phyloP scores from a whole-genome alignment of 192 early-diverging fungal genomes.

The Geosiphon pyriformis region DNA sequence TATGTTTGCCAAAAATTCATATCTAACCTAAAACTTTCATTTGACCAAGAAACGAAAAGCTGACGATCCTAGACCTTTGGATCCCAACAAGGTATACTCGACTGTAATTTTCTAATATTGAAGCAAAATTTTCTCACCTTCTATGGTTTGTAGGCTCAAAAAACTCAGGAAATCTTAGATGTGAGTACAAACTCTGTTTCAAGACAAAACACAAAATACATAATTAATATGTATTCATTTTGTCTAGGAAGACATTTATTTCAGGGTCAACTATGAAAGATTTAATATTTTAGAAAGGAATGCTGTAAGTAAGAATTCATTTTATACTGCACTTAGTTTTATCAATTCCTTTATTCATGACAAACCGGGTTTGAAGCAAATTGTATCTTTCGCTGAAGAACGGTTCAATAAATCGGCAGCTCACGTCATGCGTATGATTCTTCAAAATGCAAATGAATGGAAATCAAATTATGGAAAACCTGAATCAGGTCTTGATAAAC shows the following conservation, averaged over 20 bases:
- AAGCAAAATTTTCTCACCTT: not conserved
- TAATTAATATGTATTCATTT: not conserved
- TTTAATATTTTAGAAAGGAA: conserved; percentile 17
- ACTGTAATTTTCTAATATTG: not conserved
- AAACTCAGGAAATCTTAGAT: conserved; percentile 6
- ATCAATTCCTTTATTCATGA: not conserved
- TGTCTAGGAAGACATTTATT: conserved; percentile 16
- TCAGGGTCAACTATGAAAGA: conserved; percentile 17
- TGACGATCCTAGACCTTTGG: not conserved
- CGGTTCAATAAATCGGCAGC: conserved; percentile 62
- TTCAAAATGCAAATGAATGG: conserved; percentile 52
- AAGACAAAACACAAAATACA: not conserved
- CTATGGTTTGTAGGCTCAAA: conserved; percentile 1
- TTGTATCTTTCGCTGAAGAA: conserved; percentile 52
- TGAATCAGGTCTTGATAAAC: conserved; percentile 26
- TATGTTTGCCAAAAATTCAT: too few species aligned
- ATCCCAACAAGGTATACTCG: not conserved
- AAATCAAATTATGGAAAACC: conserved; percentile 38
- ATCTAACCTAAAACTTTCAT: too few species aligned
- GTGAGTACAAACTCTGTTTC: not conserved
- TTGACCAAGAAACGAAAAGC: conserved; percentile 17
- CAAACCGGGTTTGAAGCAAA: conserved; percentile 29
- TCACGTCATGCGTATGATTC: conserved; percentile 49
- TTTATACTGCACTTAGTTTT: not conserved
- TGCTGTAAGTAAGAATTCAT: not conserved